Conservation (phyloP, 1,139 yeast species). For the Yamadazyma pseudoaaseri region DNA sequence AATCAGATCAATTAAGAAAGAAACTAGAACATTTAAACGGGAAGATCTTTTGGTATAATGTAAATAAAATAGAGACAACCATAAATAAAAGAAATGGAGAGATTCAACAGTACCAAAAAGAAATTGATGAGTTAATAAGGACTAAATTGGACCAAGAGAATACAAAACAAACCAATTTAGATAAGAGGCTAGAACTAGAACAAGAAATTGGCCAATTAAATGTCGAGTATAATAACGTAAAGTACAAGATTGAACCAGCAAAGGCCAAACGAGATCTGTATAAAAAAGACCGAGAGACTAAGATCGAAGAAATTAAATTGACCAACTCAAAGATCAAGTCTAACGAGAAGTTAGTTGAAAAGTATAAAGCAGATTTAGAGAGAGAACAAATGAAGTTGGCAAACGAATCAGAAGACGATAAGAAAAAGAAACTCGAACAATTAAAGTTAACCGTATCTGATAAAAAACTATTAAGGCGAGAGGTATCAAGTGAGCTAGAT, state of each 20-base stretch:
- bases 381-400: constrained; percentile 2
- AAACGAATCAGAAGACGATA: not conserved
- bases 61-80: constrained; percentile 30
- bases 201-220: constrained; percentile 10
- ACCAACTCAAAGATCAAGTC: not conserved
- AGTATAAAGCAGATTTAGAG: constrained; percentile 6
- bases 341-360: constrained; percentile 4
- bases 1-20: constrained; percentile 41
- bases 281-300: constrained; percentile 1
- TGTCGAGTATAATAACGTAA: not conserved
- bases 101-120: constrained; percentile 15
- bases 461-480: not conserved
- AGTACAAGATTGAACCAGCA: constrained; percentile 1
- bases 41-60: constrained; percentile 65
- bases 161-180: constrained; percentile 8
- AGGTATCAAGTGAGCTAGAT: not conserved
- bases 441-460: not conserved
- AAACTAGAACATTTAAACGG: constrained; percentile 52
- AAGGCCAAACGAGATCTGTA: constrained; percentile 1
- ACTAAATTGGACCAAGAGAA: constrained; percentile 1
- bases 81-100: constrained; percentile 20
- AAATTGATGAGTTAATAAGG: constrained; percentile 10
- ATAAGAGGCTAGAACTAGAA: constrained; percentile 8
- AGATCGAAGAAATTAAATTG: constrained; percentile 3
- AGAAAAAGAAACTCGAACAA: not conserved